Base-by-base conservation (phyloP, 176 grass and related monocot genomes). In the Chrysopogon serrulatus region DNA sequence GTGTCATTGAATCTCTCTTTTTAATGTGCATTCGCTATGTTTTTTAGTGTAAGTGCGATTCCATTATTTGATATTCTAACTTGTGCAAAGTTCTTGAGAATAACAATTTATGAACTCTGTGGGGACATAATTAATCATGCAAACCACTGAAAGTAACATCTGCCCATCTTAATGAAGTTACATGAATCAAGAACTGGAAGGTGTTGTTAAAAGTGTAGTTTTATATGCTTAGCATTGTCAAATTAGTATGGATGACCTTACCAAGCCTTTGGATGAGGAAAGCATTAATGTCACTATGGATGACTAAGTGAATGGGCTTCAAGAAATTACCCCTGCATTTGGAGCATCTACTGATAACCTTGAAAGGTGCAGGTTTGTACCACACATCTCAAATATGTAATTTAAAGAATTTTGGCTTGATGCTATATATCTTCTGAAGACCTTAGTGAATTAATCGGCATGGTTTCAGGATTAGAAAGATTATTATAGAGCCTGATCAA, bases 201-300 rank as follows among this genome's bases (percentile, higher is more conserved):
- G 96, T 84, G 93, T 95, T 79, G 93, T 98, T n/a, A 95, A 98
- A 86, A 95, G 93, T 69, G 96, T n/a, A 16, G 93, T 95, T 47
- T 95, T 93, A 44, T 95, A 65, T 90, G 96, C 93, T 74, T 85
- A 94, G 77, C 91, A 98, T 71, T 82, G 92, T 44, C 95, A 98
- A 70, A 90, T 94, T 77, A n/a, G n/a, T 35, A 93, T 98, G 95
- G 95, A 95, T 88, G 92, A 98, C 63, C 88, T 98, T 37, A 95
- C 92, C 4, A 98, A 95, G 65, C 83, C 56, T 68, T 87, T 93
- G 76, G 89, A 98, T 62, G 93, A 95, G 78, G 93, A 98, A 85
- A 95, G 93, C 66, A 93, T 98, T 76, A 95, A 98, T 77, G 83
- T 98, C 74, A 93, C 93, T n/a, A 93, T 98, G 93, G 83, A 94